phyloP scores from a whole-genome alignment of 2,329 filamentous ascomycete species.

The Scedosporium dehoogii region DNA sequence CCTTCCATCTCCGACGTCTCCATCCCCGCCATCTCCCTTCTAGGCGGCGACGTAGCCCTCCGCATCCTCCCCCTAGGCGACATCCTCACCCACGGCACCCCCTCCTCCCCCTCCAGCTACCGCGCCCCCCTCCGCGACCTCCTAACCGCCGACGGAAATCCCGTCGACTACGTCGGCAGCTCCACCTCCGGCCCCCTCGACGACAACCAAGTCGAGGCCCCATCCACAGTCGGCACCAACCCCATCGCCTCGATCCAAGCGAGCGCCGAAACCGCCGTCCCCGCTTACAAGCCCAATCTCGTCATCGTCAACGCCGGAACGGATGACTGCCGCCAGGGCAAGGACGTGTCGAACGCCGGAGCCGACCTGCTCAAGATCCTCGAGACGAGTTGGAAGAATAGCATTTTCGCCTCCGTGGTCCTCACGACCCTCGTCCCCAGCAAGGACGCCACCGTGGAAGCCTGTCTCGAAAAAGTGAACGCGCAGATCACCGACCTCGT shows the following conservation, averaged over 20 bases:
- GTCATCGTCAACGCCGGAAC: conserved; percentile 28
- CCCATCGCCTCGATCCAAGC: conserved; percentile 21
- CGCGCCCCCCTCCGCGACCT: conserved; percentile 23
- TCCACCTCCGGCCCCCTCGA: conserved; percentile 22
- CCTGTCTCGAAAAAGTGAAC: conserved; percentile 18
- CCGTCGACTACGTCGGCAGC: conserved; percentile 27
- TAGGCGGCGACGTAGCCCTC: conserved; percentile 5
- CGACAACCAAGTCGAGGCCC: conserved; percentile 27
- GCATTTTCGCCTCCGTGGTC: conserved; percentile 23
- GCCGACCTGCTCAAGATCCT: conserved; percentile 19
- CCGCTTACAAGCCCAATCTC: conserved; percentile 22
- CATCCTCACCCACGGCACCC: conserved; percentile 25
- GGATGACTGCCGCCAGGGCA: conserved; percentile 26
- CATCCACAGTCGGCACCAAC: conserved; percentile 17
- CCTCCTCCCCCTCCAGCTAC: conserved; percentile 20
- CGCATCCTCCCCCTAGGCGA: conserved; percentile 26
- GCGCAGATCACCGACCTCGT: conserved; percentile 16
- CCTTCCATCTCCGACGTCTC: neutral
- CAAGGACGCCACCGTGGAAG: conserved; percentile 13
- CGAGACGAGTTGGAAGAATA: conserved; percentile 17
- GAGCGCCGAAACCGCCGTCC: conserved; percentile 18
- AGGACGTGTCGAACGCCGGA: conserved; percentile 19
- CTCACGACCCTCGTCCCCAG: conserved; percentile 21
- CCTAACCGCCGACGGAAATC: conserved; percentile 19
- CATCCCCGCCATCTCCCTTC: neutral